Evolutionary conservation across 805 yeast species (phyloP).

Genomic region (Saturnispora mendoncae): DNA sequence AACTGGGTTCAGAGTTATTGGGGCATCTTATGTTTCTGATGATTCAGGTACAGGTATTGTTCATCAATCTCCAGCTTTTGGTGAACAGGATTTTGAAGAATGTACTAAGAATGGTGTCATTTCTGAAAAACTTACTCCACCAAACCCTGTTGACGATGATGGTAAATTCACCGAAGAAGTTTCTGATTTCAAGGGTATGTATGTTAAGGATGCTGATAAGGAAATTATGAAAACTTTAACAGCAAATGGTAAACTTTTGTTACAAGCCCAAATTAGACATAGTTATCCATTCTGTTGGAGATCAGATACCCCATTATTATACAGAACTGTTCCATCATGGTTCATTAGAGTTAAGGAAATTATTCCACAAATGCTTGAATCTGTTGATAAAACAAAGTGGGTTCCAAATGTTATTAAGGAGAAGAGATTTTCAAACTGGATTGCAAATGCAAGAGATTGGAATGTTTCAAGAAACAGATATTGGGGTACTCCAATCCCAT

Average conservation of each 20-base stretch:
- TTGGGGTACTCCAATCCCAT: slow-evolving; percentile 99
- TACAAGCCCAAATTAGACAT: slow-evolving; percentile 80
- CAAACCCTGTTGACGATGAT: slow-evolving; percentile 90
- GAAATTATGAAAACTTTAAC: slow-evolving; percentile 79
- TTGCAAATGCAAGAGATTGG: slow-evolving; percentile 99
- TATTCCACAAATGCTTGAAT: slow-evolving; percentile 80
- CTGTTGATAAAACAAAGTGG: slow-evolving; percentile 86
- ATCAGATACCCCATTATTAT: slow-evolving; percentile 94
- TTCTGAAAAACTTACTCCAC: slow-evolving; percentile 59
- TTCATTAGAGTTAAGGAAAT: slow-evolving; percentile 83
- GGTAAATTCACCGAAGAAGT: slow-evolving; percentile 80
- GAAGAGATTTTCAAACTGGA: slow-evolving; percentile 96
- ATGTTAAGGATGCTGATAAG: slow-evolving; percentile 94
- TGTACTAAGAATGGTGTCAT: slow-evolving; percentile 72
- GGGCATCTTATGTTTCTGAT: slow-evolving; percentile 75
- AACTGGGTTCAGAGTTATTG: slow-evolving; percentile 72
- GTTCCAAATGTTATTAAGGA: slow-evolving; percentile 87
- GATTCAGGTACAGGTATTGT: slow-evolving; percentile 99
- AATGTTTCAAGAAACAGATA: slow-evolving; percentile 95
- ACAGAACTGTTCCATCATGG: slow-evolving; percentile 98
- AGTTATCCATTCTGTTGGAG: slow-evolving; percentile 99
- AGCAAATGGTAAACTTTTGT: slow-evolving; percentile 63
- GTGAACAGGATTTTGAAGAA: slow-evolving; percentile 94
- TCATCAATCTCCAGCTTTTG: slow-evolving; percentile 97
- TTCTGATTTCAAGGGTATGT: slow-evolving; percentile 64